Base-by-base conservation (phyloP, 371 early-diverging fungal species). In the Capillidium heterosporum region DNA sequence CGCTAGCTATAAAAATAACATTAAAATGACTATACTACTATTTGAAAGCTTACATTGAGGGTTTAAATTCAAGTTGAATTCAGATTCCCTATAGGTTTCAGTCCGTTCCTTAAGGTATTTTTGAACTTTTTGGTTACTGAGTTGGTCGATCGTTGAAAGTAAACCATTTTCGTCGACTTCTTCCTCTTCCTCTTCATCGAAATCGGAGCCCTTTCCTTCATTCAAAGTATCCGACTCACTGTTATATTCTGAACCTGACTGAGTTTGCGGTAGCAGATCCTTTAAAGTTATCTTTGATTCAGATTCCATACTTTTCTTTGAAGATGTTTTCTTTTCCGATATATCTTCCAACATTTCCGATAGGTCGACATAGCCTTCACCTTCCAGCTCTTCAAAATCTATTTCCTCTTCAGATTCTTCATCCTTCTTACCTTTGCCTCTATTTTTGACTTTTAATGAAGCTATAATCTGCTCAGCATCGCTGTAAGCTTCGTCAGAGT, bases 401-500 rank as follows among this genome's bases (percentile, higher is more conserved):
- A 68, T 68, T 29, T 72, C 77, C 0, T 75, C 78, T 1, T 70
- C 73, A 0, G 68, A 73, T 10, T 75, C 78, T 24, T 71, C 71
- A 28, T 71, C 70, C 17, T 67, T 69, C 41, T 67, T 66, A 23
- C 71, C 74, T 48, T 74, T 66, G 49, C 68, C 65, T 43, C 73
- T 68, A 28, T 70, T 69, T 42, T 70, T 72, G 13, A 57, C 70
- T 5, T 66, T 64, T 1, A 54, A 68, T 5, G 46, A 56, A 11
- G 60, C 53, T 1, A 64, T 62, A 41, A 42, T 60, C 21, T 65
- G 61, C 23, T 47, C 63, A 39, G 60, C 59, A 58, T 72, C 65
- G 57, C 71, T 57, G 28, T 58, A 87, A 5, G 92, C 91, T 42
- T 80, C 85, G 63, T 87, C 90, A 39, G 85, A 83, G 55, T 84